Base-by-base conservation (phyloP, 371 early-diverging fungal species). In the Lichtheimia ornata region DNA sequence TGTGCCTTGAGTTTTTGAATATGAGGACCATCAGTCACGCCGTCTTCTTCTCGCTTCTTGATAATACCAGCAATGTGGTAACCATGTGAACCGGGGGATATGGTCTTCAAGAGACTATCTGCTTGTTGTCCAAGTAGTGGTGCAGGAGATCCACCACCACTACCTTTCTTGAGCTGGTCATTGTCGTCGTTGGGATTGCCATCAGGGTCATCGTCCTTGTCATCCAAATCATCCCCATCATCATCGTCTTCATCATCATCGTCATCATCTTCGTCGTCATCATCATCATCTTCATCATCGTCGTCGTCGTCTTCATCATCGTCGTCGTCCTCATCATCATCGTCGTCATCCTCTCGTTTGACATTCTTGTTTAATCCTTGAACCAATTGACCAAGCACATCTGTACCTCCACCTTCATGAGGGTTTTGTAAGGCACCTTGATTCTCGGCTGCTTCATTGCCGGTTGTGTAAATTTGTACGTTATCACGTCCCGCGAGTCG, bases 201-300 rank as follows among this genome's bases (percentile, higher is more conserved):
- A 22, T 56, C 25, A 14, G 17, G 40, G 24, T 54, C 35, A 13
- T 54, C 54, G n/a, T 54, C 54, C 4, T 54, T n/a, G 18, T 30
- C 41, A 15, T 28, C 25, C 17, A 6, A 5, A 27, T 30, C 54
- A 25, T 54, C 35, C 2, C 17, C n/a, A 15, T 40, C 20, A 14
- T 54, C 54, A n/a, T 54, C 54, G 4, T 28, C 54, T 17, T 54
- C 54, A 15, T 30, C 20, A 13, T 54, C 54, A 14, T n/a, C 54
- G 0, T 54, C 54, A 7, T 54, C 54, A 13, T 28, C 27, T 1
- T 52, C 52, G 3, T 52, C 52, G 4, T 52, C 52, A 5, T 52
- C 52, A 14, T 52, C 52, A 27, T 52, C 52, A 14, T 52, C 52
- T 1, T 52, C 52, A 27, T 52, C 52, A 25, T 52, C 52, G 22